These are phyloP conservation scores for Vitis cinerea DNA, from an alignment of 164 flowering plant species.

Conservation along the genomic window DNA sequence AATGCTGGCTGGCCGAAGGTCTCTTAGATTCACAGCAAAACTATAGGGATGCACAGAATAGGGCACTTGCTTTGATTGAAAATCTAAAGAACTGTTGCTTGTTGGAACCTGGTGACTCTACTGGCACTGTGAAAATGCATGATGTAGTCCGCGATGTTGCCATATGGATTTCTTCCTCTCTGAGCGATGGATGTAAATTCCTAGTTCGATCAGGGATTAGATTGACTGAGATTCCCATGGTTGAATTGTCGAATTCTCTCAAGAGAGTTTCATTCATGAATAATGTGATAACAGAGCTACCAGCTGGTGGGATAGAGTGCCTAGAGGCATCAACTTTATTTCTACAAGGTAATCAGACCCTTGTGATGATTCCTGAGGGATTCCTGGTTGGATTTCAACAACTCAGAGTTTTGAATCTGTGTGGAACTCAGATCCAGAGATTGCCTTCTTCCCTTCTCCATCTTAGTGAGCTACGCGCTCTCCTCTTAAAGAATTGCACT, in stretches of 20 bases:
- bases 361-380: constrained; percentile 11
- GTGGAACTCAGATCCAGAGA: constrained; percentile 16
- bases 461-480: constrained; percentile 17
- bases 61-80: constrained; percentile 1
- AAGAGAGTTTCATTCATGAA: constrained; percentile 17
- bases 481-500: constrained; percentile 15
- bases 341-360: constrained; percentile 22
- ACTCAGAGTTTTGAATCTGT: constrained; percentile 19
- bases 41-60: neutral
- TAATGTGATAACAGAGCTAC: constrained; percentile 11
- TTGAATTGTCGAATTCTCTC: neutral
- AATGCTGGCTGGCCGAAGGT: constrained; percentile 9
- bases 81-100: neutral
- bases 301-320: constrained; percentile 3
- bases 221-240: constrained; percentile 6
- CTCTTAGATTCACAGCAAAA: neutral
- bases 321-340: constrained; percentile 12
- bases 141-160: constrained; percentile 14
- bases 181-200: constrained; percentile 3
- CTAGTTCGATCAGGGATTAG: constrained; percentile 10
- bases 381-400: neutral
- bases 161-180: constrained; percentile 8
- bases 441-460: constrained; percentile 16
- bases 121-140: constrained; percentile 9
- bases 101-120: constrained; percentile 1